Evolutionary conservation across 495 filamentous ascomycete genomes (phyloP).

Genomic region (Hamigera avellanea): DNA sequence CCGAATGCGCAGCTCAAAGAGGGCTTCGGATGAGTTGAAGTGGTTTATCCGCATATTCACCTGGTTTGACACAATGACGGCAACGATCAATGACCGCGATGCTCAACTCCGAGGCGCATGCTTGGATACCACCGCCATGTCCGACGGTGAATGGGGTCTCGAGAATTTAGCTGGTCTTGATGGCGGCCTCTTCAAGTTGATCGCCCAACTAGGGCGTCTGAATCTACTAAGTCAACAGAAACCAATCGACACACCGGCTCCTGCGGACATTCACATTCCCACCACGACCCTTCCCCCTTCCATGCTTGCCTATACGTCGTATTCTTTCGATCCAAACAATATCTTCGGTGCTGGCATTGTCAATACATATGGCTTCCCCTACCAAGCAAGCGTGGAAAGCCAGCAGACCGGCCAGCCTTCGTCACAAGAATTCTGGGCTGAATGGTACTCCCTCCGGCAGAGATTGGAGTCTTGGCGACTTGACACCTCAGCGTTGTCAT

Average conservation of each 20-base stretch:
- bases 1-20: slow-evolving; percentile 47
- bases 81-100: slow-evolving; percentile 85
- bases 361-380: slow-evolving; percentile 16
- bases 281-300: slow-evolving; percentile 27
- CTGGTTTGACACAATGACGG: slow-evolving; percentile 91
- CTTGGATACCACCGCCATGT: slow-evolving; percentile 52
- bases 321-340: slow-evolving; percentile 4
- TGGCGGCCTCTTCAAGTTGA: slow-evolving; percentile 62
- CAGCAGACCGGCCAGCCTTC: slow-evolving; percentile 13
- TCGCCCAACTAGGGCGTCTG: slow-evolving; percentile 67
- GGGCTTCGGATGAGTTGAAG: slow-evolving; percentile 54
- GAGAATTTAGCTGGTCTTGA: slow-evolving; percentile 89
- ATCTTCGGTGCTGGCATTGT: slow-evolving; percentile 2
- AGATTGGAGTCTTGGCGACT: slow-evolving; percentile 76
- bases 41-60: slow-evolving; percentile 98
- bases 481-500: slow-evolving; percentile 26
- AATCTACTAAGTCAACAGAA: slow-evolving; percentile 81
- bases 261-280: slow-evolving; percentile 18
- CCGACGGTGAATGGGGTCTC: slow-evolving; percentile 61
- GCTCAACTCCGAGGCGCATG: slow-evolving; percentile 66
- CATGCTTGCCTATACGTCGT: slow-evolving; percentile 21
- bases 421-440: slow-evolving; percentile 61
- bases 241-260: slow-evolving; percentile 25
- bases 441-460: slow-evolving; percentile 71
- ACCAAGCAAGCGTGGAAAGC: slow-evolving; percentile 16